Base-by-base conservation (phyloP, 768 basidiomycete species). In the Lactarius trivialis region DNA sequence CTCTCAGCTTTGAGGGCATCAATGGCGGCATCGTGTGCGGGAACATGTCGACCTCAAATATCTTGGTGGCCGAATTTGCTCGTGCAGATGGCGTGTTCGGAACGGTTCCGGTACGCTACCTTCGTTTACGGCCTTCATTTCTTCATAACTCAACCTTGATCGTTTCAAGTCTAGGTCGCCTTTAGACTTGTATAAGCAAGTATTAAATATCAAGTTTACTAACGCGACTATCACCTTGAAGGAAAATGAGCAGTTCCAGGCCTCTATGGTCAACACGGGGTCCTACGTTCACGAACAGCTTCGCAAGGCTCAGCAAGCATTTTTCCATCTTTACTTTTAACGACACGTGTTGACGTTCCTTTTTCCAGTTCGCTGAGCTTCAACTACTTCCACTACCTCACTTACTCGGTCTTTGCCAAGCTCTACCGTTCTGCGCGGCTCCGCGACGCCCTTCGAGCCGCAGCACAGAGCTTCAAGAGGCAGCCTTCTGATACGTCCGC, bases 1-100 rank as follows among this genome's bases (percentile, higher is more conserved):
- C 96, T 2, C 72, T 97, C 61, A 90, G 92, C 28, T 79, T 98
- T 57, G 82, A 85, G 63, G 78, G 88, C n/a, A 76, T 78, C 36
- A 91, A 86, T 56, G 91, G 91, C 28, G 89, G 89, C 19, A 83
- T 98, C 52, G 82, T 89, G 21, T 81, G 87, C 21, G 96, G 96
- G 12, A 98, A 95, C 74, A 75, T 82, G 24, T 91, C 95, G 0
- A 97, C 93, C 0, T 88, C 89, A 0, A 87, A 78, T 68, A 75
- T 97, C 6, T 79, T 96, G 43, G 85, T 97, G 28, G 83, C 84
- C 0, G 91, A 93, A 70, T 97, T 95, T 67, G 78, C 82, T 59
- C 77, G 78, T n/a, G 86, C 85, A 1, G 77, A 85, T 48, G 96
- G 94, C 28, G 89, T 86, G 1, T 91, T 89, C 68, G 86, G 92